Base-by-base conservation (phyloP, 345 rosid species). In the Eutrema yunnanense region DNA sequence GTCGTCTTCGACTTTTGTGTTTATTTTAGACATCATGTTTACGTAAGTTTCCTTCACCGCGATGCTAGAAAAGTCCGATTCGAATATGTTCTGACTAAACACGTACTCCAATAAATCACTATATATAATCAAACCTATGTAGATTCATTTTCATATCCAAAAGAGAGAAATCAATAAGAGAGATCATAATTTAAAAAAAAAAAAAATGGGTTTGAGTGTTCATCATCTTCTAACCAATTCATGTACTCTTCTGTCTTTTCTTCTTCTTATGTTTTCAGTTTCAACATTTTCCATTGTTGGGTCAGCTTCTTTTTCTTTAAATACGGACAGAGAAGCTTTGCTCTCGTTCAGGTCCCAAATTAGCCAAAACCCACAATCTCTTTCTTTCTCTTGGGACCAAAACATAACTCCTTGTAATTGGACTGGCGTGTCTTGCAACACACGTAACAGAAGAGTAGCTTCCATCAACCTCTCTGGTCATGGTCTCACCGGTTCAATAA, bases 341-440 rank as follows among this genome's bases (percentile, higher is more conserved):
- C 62, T 81, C 53, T 77, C 80, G 13, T 85, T 85, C 62, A 81
- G 44, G 67, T 81, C 88, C 27, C 82, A 79, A 49, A 57, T 81
- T 10, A 77, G 40, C 53, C 61, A n/a, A 6, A 55, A 2, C 41
- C 10, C 76, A 34, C 44, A 70, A 10, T 47, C 67, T 2, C 75
- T 75, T 44, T 50, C 80, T 19, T 71, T 83, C 56, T 69, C 80
- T n/a, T 85, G 86, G 88, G 62, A 79, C 52, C 52, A 10, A 66
- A 73, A 63, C 82, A 53, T 16, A 16, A 77, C 79, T 8, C 84
- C 83, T 9, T 85, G 86, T 56, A 75, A 67, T 6, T 83, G 89
- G 87, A 69, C 84, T 0, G 87, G 89, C 47, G 82, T 83, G 63
- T n/a, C 66, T 65, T 86, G 87, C 80, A 51, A 77, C 58, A 33